A percentile compares a stretch with the other conserved stretches of the same genome.
Conservation (phyloP, 2,329 filamentous ascomycete species). For the Colletotrichum theobromicola region DNA sequence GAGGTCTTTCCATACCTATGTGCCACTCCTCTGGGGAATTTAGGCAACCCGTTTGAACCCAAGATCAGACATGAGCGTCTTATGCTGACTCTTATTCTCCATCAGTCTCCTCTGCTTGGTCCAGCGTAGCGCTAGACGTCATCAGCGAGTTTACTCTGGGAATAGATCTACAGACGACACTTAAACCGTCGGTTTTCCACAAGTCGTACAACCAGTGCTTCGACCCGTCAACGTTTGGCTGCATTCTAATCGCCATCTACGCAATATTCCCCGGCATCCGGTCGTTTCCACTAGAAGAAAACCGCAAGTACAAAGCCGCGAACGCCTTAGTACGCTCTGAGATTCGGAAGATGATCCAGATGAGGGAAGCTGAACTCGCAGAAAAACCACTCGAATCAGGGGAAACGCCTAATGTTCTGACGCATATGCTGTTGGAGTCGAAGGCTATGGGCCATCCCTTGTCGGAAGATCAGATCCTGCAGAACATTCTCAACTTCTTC, state of each 20-base stretch:
- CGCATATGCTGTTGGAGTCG: constrained; percentile 38
- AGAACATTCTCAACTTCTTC: constrained; percentile 47
- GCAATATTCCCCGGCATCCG: constrained; percentile 35
- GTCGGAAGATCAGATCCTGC: constrained; percentile 35
- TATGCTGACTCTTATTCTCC: not conserved
- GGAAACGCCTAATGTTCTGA: constrained; percentile 30
- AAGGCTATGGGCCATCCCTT: constrained; percentile 20
- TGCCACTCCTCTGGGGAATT: too few species aligned
- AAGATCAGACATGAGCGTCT: too few species aligned
- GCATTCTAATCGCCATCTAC: constrained; percentile 31
- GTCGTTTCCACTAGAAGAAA: constrained; percentile 40
- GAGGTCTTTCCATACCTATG: not conserved
- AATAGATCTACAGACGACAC: constrained; percentile 35
- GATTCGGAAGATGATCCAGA: constrained; percentile 29
- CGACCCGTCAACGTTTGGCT: constrained; percentile 26
- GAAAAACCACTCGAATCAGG: constrained; percentile 16
- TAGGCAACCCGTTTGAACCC: not conserved
- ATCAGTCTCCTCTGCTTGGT: constrained; percentile 27
- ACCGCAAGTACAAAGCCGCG: constrained; percentile 36
- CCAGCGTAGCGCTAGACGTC: constrained; percentile 37
- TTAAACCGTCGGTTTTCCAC: constrained; percentile 26
- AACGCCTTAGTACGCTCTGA: constrained; percentile 33
- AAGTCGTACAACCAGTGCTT: constrained; percentile 31
- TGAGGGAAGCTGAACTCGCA: constrained; percentile 25
- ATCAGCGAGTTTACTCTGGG: constrained; percentile 38